Base-by-base conservation (phyloP, 129 eudicot genomes). In the Calendula officinalis region DNA sequence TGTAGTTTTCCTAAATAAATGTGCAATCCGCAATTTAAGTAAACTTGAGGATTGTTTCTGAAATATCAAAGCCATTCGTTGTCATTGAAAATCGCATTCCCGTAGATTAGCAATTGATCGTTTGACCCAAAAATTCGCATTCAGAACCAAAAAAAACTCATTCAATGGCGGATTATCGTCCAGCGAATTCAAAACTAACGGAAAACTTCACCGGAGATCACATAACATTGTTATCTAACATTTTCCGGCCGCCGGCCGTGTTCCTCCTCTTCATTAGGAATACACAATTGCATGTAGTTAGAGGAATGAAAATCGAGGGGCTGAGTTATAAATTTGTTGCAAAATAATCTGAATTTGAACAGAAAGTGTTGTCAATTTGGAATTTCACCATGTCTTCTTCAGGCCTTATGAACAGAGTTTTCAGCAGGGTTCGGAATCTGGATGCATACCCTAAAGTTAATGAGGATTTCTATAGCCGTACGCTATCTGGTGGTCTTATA, bases 381-480 rank as follows among this genome's bases (percentile, higher is more conserved):
- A 27, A 35, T 35, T 37, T 15, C 42, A 53, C 7, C 4, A 71
- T 66, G 66, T n/a, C 30, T 22, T 22, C 30, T 33, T 11, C 60
- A 14, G 78, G 72, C 12, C 7, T 65, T 27, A 84, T 85, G 89
- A 78, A 84, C 12, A 75, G 51, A 80, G 73, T 84, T 35, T 75
- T 66, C 54, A 78, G 63, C 52, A 82, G 76, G 76, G 81, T 88
- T 30, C 75, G 94, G 75, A 78, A 80, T 48, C 72, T 88, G 79
- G 96, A 88, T 37, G 94, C 89, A 3, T 88, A 88, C 60, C 96
- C 96, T 8, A 88, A 88, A 68, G 56, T 88, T 57, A 88, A 88
- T 75, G 96, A 88, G 71, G 96, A 88, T 88, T 88, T 88, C 78
- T 88, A 78, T 60, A 88, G 82, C 75, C 86, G 96, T 37, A 79